Conservation (phyloP, 2,329 filamentous ascomycete species). For the Pyricularia pennisetigena region DNA sequence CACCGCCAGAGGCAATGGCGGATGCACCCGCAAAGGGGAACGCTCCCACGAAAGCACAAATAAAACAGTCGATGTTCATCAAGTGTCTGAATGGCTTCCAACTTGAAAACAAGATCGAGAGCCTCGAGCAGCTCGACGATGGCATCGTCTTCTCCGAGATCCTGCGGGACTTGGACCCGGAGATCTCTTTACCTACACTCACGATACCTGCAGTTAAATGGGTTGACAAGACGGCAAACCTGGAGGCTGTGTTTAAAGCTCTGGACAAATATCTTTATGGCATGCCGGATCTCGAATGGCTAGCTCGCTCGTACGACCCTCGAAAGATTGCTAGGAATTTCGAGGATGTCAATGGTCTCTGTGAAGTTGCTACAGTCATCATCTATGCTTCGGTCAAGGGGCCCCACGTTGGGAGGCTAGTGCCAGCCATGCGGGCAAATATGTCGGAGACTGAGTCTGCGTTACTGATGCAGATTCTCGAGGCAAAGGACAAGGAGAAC, state of each 20-base stretch:
- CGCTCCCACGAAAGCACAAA: not conserved
- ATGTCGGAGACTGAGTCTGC: not conserved
- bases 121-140: constrained; percentile 41
- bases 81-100: constrained; percentile 44
- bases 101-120: constrained; percentile 32
- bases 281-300: constrained; percentile 3
- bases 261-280: constrained; percentile 62
- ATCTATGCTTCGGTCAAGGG: not conserved
- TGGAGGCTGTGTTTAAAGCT: constrained; percentile 80
- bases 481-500: constrained; percentile 35
- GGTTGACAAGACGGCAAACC: constrained; percentile 71
- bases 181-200: constrained; percentile 45
- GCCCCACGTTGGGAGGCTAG: not conserved
- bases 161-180: constrained; percentile 45
- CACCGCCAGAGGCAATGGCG: not conserved
- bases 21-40: not conserved
- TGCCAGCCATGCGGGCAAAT: not conserved
- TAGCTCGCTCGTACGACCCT: constrained; percentile 4
- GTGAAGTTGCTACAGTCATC: constrained; percentile 28
- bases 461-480: constrained; percentile 23
- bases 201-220: constrained; percentile 34
- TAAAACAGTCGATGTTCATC: constrained; percentile 40
- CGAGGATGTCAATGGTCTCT: constrained; percentile 42
- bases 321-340: constrained; percentile 25
- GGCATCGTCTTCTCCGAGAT: constrained; percentile 44